A percentile compares a stretch with the other conserved stretches of the same genome.
phyloP scores from a whole-genome alignment of 1,284 basidiomycete species.

The Exsudoporus floridanus region DNA sequence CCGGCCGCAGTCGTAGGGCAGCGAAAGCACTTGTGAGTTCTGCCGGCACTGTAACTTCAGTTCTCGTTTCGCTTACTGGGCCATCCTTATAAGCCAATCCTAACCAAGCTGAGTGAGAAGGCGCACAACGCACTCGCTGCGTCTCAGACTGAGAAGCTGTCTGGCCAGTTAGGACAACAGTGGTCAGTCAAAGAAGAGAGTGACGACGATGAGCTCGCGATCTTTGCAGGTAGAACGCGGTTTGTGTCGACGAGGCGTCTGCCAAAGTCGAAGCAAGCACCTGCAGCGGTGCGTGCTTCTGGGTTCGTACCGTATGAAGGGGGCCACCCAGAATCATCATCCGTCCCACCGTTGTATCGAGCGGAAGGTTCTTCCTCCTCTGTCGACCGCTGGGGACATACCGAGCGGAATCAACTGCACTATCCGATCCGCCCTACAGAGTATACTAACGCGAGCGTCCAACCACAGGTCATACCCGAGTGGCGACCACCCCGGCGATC shows the following conservation, averaged over 20 bases:
- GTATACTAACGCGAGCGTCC: conserved; percentile 7
- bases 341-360: conserved; percentile 21
- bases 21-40: conserved; percentile 57
- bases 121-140: conserved; percentile 48
- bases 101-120: conserved; percentile 55
- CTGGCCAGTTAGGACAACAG: conserved; percentile 37
- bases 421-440: conserved; percentile 11
- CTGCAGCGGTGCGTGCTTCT: conserved; percentile 12
- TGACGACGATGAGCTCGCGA: conserved; percentile 59
- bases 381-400: conserved; percentile 19
- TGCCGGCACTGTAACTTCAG: neutral
- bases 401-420: conserved; percentile 15
- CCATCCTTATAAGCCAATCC: conserved; percentile 44
- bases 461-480: conserved; percentile 19
- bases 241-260: conserved; percentile 46
- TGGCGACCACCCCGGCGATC: conserved; percentile 33
- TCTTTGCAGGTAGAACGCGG: conserved; percentile 59
- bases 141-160: conserved; percentile 37
- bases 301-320: neutral
- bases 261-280: conserved; percentile 10
- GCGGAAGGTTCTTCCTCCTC: conserved; percentile 17
- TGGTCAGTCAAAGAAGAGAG: conserved; percentile 46
- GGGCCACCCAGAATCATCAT: conserved; percentile 6
- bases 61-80: conserved; percentile 4
- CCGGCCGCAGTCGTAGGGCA: conserved; percentile 53